Evolutionary conservation across 2,329 filamentous ascomycete species (phyloP), one percentile per base, ranked within the genome.

Genomic region (Trichoderma polysporum): DNA sequence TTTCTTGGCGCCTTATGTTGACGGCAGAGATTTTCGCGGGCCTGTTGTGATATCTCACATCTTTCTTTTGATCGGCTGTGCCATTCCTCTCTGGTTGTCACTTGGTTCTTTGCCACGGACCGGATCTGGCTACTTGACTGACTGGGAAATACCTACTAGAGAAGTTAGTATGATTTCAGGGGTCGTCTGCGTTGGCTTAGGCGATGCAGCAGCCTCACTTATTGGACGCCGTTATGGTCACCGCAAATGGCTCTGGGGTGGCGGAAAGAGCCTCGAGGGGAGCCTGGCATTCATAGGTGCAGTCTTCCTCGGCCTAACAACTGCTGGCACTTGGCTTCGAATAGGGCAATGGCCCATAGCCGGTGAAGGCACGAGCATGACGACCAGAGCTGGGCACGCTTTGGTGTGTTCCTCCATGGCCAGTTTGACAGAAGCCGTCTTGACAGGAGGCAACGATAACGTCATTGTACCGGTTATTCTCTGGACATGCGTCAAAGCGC

Each of bases 371-470:
- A 61, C 66, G 7, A 70, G 72, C 35, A 3, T 72, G 19, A 12
- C 76, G 29, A 68, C 53, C 7, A 71, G 74, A 47, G 82, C 89
- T 71, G 88, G 88, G 4, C 95, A 94, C 75, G 88, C 90, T 12
- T 81, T 83, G 4, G 75, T 91, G 56, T 96, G 93, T 70, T 93
- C 91, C 7, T 85, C 85, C 49, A 87, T 93, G 67, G 92, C 94
- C 31, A 97, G 94, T 78, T 84, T 97, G 72, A 97, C 95, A 61
- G 95, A 99, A 81, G 94, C 95, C 29, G 94, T 97, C 54, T 81
- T 99, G 70, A 98, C 95, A 15, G 95, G 95, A 2, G 95, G 94
- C 33, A 99, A 99, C 78, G 95, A 99, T 83, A 99, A 99, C 82
- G 95, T 99, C 19, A 90, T 98, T 70, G 94, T 98, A 70, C 95